A percentile compares a stretch with the other conserved stretches of the same genome.
Evolutionary conservation across 176 grass and related monocot genomes (phyloP).

Genomic region (Melocanna baccifera): DNA sequence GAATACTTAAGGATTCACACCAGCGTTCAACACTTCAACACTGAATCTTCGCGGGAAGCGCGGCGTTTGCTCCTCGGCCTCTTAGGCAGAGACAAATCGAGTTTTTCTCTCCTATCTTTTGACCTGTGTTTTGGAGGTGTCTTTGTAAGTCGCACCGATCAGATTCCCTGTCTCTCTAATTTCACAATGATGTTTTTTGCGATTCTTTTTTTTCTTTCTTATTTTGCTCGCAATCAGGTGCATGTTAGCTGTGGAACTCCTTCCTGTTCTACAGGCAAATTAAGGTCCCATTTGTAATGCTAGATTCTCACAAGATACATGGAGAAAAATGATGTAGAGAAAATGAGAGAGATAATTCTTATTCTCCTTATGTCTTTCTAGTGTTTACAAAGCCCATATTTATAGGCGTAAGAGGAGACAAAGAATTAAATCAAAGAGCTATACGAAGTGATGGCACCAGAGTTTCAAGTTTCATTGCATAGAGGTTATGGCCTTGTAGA

Average conservation of each 20-base stretch:
- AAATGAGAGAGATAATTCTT: too few relatives aligned
- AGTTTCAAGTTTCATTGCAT: too few relatives aligned
- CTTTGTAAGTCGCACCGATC: neutral
- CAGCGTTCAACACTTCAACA: neutral
- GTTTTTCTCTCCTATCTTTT: neutral
- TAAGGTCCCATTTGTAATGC: neutral
- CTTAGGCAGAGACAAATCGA: neutral
- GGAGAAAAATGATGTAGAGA: too few relatives aligned
- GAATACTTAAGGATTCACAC: neutral
- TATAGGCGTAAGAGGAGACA: too few relatives aligned
- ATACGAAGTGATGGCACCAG: too few relatives aligned
- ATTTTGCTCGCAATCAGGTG: neutral
- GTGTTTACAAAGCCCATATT: too few relatives aligned
- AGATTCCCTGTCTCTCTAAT: neutral
- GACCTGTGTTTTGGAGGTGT: constrained; percentile 22
- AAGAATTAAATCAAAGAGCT: too few relatives aligned
- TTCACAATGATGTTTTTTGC: neutral
- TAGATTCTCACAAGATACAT: neutral
- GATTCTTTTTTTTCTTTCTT: neutral
- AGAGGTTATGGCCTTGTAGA: too few relatives aligned
- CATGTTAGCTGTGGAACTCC: neutral
- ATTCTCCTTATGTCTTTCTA: too few relatives aligned
- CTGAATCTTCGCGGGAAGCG: constrained; percentile 7
- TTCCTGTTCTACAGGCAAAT: neutral
- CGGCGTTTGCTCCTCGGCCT: constrained; percentile 17